These are phyloP conservation scores for Priceomyces castillae DNA, from an alignment of 805 yeast genomes.

Conservation along the genomic window DNA sequence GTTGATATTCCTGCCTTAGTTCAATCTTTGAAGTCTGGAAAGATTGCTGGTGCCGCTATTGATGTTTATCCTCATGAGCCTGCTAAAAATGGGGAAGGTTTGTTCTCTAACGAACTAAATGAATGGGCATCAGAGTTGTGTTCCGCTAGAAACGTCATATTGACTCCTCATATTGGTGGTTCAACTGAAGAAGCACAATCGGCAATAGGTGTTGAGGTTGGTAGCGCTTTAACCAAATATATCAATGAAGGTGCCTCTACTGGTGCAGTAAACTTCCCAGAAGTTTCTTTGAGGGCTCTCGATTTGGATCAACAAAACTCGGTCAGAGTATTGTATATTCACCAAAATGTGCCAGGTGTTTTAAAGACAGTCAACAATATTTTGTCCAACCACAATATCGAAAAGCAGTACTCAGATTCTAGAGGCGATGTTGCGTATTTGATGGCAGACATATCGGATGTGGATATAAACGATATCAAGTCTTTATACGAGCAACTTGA, in stretches of 20 bases:
- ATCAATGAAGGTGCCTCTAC: conserved; percentile 93
- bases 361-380: conserved; percentile 95
- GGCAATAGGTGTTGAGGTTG: conserved; percentile 96
- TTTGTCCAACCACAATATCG: conserved; percentile 91
- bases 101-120: conserved; percentile 72
- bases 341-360: conserved; percentile 98
- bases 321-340: conserved; percentile 93
- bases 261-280: conserved; percentile 99
- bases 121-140: conserved; percentile 80
- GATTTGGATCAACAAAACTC: conserved; percentile 82
- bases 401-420: conserved; percentile 97
- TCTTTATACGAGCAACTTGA: conserved; percentile 80
- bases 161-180: conserved; percentile 98
- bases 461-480: conserved; percentile 77
- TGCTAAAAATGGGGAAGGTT: conserved; percentile 87
- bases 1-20: conserved; percentile 93
- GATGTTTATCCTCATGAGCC: conserved; percentile 98
- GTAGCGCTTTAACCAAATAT: conserved; percentile 79
- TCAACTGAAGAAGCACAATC: conserved; percentile 98
- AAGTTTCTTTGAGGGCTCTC: conserved; percentile 84
- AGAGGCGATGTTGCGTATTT: conserved; percentile 94
- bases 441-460: conserved; percentile 95
- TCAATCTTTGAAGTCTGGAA: conserved; percentile 87
- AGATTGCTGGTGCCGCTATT: conserved; percentile 94
- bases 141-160: conserved; percentile 79